These are phyloP conservation scores for Breynia disticha DNA, from an alignment of 441 rosid genomes.

Conservation along the genomic window DNA sequence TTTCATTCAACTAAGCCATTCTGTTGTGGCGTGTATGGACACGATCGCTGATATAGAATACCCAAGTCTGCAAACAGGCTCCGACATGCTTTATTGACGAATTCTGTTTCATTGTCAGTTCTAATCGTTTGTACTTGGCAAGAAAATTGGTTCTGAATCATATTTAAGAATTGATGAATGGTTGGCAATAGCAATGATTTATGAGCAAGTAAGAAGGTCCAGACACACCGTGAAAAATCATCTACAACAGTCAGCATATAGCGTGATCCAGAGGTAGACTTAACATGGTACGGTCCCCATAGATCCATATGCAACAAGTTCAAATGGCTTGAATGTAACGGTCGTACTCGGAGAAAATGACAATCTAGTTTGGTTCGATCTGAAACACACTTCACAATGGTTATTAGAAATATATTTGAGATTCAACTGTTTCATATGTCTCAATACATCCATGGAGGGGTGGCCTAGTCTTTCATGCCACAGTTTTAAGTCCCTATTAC, in stretches of 20 bases:
- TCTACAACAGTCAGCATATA: slow-evolving; percentile 1
- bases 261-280: no score
- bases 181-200: neutral
- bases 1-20: neutral
- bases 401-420: no score
- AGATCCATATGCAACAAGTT: no score
- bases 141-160: neutral
- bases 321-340: neutral
- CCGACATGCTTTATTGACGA: neutral
- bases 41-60: neutral
- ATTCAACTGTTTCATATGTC: no score
- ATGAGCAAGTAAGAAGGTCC: neutral
- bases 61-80: neutral
- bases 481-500: no score
- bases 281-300: no score
- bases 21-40: neutral
- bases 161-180: neutral
- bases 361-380: neutral
- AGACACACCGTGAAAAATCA: neutral
- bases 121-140: neutral
- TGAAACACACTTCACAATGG: neutral
- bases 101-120: neutral
- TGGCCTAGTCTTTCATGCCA: no score
- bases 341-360: neutral
- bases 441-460: no score